Evolutionary conservation across 345 rosid genomes (phyloP).

Genomic region (Bruguiera gymnorhiza): DNA sequence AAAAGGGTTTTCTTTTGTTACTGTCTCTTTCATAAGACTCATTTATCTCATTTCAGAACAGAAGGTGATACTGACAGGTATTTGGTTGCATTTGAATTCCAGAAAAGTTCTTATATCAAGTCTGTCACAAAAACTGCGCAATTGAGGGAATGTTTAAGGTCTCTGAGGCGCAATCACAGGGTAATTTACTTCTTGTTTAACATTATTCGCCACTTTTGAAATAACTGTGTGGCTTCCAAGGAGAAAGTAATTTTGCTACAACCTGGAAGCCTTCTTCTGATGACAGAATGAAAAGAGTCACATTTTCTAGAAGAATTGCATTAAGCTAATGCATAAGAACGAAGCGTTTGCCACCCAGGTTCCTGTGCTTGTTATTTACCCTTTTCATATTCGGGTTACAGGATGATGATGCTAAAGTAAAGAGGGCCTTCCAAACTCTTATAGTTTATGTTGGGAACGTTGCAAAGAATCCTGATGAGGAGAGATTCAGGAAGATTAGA

Average conservation of each 20-base stretch:
- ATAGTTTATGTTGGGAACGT: constrained; percentile 58
- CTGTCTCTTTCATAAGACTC: neutral
- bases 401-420: constrained; percentile 55
- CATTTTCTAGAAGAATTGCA: too few relatives aligned
- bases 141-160: constrained; percentile 67
- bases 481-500: constrained; percentile 71
- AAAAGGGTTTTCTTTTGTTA: constrained; percentile 26
- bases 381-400: constrained; percentile 8
- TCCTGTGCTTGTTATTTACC: too few relatives aligned
- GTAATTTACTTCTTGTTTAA: constrained; percentile 22
- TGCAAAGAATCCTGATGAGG: constrained; percentile 49
- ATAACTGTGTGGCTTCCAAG: neutral
- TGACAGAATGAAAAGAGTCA: too few relatives aligned
- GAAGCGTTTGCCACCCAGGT: too few relatives aligned
- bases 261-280: too few relatives aligned
- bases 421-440: constrained; percentile 65
- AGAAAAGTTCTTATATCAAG: constrained; percentile 25
- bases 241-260: neutral
- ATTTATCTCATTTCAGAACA: neutral
- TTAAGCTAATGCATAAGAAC: too few relatives aligned
- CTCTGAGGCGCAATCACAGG: constrained; percentile 55
- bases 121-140: constrained; percentile 38
- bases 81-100: constrained; percentile 25
- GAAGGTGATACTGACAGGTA: constrained; percentile 6
- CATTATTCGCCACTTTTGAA: neutral